Conservation (phyloP, 139 green algal species). For the Chlorella vulgaris region DNA sequence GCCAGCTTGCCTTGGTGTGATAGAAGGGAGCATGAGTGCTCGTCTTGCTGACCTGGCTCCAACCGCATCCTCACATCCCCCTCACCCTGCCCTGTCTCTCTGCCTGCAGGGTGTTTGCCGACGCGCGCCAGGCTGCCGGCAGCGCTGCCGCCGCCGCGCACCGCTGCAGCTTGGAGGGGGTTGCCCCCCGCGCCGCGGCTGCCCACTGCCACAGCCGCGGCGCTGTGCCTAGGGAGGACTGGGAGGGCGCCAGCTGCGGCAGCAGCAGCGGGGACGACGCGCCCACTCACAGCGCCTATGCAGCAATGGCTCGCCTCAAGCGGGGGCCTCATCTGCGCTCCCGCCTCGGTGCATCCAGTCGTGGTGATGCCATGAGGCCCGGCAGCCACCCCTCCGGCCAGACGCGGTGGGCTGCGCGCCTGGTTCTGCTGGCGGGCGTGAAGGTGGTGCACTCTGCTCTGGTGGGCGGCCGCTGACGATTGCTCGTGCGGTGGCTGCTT, state of each 20-base stretch:
- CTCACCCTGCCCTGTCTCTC: neutral
- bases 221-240: too few relatives aligned
- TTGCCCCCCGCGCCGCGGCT: neutral
- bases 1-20: too few relatives aligned
- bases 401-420: neutral
- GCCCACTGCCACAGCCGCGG: neutral
- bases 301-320: neutral
- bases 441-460: neutral
- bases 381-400: neutral
- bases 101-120: slow-evolving; percentile 15
- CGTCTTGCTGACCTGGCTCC: too few relatives aligned
- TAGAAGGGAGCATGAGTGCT: too few relatives aligned
- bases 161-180: neutral
- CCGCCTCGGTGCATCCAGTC: neutral
- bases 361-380: neutral
- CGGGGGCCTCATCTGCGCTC: neutral
- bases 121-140: neutral
- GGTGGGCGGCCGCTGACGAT: slow-evolving; percentile 1
- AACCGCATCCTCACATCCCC: neutral
- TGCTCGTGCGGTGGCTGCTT: too few relatives aligned
- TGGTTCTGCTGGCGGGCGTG: neutral
- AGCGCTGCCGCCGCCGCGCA: too few relatives aligned
- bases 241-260: neutral
- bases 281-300: slow-evolving; percentile 4
- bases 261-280: slow-evolving; percentile 18